A percentile compares a stretch with the other conserved stretches of the same genome.
phyloP scores from a whole-genome alignment of 2,329 filamentous ascomycete species.

The Fusarium sp. region DNA sequence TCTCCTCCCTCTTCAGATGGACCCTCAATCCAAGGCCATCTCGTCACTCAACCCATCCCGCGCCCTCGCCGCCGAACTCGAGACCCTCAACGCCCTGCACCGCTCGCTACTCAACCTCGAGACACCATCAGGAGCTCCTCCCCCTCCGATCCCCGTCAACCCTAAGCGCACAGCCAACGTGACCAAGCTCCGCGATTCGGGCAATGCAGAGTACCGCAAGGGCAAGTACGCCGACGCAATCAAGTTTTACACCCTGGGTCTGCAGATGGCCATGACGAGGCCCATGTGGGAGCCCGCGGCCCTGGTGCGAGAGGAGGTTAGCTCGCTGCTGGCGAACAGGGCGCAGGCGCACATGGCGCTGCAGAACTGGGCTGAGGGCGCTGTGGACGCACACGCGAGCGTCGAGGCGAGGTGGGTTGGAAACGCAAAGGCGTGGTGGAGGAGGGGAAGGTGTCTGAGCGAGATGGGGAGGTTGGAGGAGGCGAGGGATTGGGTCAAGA shows the following conservation, averaged over 20 bases:
- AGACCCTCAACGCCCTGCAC: slow-evolving; percentile 83
- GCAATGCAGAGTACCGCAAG: slow-evolving; percentile 86
- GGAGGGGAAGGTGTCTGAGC: slow-evolving; percentile 82
- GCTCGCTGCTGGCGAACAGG: slow-evolving; percentile 84
- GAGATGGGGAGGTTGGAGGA: slow-evolving; percentile 93
- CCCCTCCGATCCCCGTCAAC: slow-evolving; percentile 90
- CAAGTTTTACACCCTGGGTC: slow-evolving; percentile 84
- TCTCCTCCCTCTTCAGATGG: slow-evolving; percentile 83
- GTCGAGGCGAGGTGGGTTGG: slow-evolving; percentile 88
- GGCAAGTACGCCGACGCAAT: slow-evolving; percentile 79
- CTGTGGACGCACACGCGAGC: slow-evolving; percentile 88
- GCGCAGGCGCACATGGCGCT: slow-evolving; percentile 90
- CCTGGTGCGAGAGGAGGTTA: slow-evolving; percentile 86
- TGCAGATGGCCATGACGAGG: slow-evolving; percentile 87
- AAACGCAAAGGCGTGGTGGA: slow-evolving; percentile 96
- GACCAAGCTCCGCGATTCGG: slow-evolving; percentile 88
- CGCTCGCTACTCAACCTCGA: slow-evolving; percentile 71
- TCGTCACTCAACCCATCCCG: slow-evolving; percentile 59
- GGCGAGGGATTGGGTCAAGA: slow-evolving; percentile 81
- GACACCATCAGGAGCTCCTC: slow-evolving; percentile 74
- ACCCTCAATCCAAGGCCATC: slow-evolving; percentile 84
- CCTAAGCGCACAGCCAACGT: slow-evolving; percentile 91
- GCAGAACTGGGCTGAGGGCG: slow-evolving; percentile 84
- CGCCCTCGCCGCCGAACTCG: slow-evolving; percentile 73
- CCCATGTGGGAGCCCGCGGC: slow-evolving; percentile 90